Base-by-base conservation (phyloP, 371 early-diverging fungal species). In the Syncephalis fuscata region DNA sequence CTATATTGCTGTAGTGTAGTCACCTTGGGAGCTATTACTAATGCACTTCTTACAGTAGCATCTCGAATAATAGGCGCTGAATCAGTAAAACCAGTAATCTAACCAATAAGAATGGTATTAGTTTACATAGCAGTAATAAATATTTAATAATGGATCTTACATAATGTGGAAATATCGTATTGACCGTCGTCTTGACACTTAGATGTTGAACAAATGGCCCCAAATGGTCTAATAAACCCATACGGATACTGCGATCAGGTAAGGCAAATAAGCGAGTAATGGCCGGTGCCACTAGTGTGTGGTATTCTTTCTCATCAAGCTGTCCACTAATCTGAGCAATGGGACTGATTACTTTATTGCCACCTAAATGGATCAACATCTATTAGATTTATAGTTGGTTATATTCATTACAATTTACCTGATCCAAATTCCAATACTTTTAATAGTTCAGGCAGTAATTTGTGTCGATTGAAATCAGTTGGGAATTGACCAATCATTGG, bases 371-470 rank as follows among this genome's bases (percentile, higher is more conserved):
- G n/a, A n/a, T n/a, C 11, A 32, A 32, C 32, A 32, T 32, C 32
- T 39, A 39, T 26, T 4, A 26, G 2, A 21, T 11, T 24, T 20
- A 24, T 27, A 22, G n/a, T 49, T 21, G 45, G 22, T 19, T 19
- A 1, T 21, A 32, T 32, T 39, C n/a, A 11, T 15, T 19, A 38
- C 15, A 15, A 10, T 25, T 49, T 61, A 63, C 71, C 78, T 8
- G 85, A 82, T n/a, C 92, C 96, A 65, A 80, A 92, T 53, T 92
- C 94, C 47, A 93, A 70, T 1, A 90, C 78, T 25, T 87, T 82
- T 26, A 88, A 64, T 21, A 96, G 69, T 58, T 91, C 92, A 0
- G 95, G 95, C 52, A 88, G 58, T 36, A 88, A 67, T 63, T 93
- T 95, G 71, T 84, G 74, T 48, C 78, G 80, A 49, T 79, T 72